Percentiles rank a stretch among this genome's conserved stretches.
Conservation (phyloP, 257 asterid species). For the Solanum bulbocastanum region DNA sequence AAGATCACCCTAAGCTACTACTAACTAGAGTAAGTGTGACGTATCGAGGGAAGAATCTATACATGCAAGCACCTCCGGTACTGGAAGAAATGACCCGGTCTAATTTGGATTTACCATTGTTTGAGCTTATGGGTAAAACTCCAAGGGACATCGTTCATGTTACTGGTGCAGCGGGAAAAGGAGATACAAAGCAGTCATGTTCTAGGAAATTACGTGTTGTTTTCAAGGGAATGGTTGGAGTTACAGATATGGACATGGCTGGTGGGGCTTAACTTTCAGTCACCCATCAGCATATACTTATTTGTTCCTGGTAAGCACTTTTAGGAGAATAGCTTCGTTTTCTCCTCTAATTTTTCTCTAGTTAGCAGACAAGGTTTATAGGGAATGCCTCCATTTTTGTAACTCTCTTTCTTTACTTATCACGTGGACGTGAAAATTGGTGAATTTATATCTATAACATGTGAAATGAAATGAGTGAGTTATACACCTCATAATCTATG, state of each 20-base stretch:
- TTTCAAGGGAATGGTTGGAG: conserved; percentile 60
- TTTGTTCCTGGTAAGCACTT: background rate
- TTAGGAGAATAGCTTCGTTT: background rate
- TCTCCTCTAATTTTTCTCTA: background rate
- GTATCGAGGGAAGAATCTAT: conserved; percentile 67
- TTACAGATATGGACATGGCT: conserved; percentile 68
- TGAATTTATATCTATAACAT: background rate
- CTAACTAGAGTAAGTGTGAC: conserved; percentile 70
- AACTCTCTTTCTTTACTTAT: background rate
- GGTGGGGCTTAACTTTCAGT: conserved; percentile 53
- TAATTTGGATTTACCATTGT: conserved; percentile 55
- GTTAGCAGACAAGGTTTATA: background rate
- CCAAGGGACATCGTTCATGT: conserved; percentile 55
- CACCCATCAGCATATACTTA: background rate
- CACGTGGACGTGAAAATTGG: background rate
- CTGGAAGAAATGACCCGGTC: conserved; percentile 91
- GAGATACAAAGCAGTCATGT: conserved; percentile 78
- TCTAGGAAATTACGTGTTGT: conserved; percentile 66
- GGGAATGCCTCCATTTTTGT: conserved; percentile 4
- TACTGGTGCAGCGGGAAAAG: conserved; percentile 70
- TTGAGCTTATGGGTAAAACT: conserved; percentile 60
- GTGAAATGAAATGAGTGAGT: background rate
- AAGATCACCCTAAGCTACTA: conserved; percentile 69
- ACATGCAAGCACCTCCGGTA: conserved; percentile 94
- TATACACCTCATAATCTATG: background rate